Evolutionary conservation across 495 filamentous ascomycete species (phyloP).

Genomic region (Eremomyces bilateralis): DNA sequence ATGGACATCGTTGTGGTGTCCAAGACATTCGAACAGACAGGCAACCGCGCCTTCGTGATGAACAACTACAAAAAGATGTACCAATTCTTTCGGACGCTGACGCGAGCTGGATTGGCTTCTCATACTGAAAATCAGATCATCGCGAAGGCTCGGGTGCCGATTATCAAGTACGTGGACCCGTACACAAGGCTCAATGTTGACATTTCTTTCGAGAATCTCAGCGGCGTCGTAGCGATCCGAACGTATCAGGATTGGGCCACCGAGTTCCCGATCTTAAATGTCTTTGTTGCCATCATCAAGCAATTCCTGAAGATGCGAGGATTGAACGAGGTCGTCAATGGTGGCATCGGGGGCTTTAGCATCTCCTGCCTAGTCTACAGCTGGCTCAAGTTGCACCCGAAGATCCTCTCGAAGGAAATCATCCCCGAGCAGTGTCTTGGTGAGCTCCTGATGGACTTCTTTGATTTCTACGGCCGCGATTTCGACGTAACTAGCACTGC

Average conservation of each 20-base stretch:
- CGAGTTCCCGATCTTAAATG: constrained; percentile 61
- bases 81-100: neutral
- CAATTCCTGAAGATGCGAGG: constrained; percentile 76
- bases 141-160: constrained; percentile 56
- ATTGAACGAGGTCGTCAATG: constrained; percentile 71
- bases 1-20: constrained; percentile 65
- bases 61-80: too few species aligned
- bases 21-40: neutral
- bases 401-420: constrained; percentile 30
- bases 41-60: neutral
- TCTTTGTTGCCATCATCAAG: constrained; percentile 69
- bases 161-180: constrained; percentile 73
- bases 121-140: constrained; percentile 37
- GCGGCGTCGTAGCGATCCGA: constrained; percentile 51
- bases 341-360: constrained; percentile 86
- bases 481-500: constrained; percentile 45
- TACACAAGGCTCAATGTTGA: constrained; percentile 60
- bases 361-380: constrained; percentile 84
- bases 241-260: constrained; percentile 63
- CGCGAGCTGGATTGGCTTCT: constrained; percentile 11
- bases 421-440: constrained; percentile 45
- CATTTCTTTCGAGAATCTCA: constrained; percentile 80
- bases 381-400: constrained; percentile 58
- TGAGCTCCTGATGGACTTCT: constrained; percentile 59
- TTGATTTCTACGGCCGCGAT: constrained; percentile 66